phyloP scores from a whole-genome alignment of 73 alveolate species.

The Durusdinium trenchii region DNA sequence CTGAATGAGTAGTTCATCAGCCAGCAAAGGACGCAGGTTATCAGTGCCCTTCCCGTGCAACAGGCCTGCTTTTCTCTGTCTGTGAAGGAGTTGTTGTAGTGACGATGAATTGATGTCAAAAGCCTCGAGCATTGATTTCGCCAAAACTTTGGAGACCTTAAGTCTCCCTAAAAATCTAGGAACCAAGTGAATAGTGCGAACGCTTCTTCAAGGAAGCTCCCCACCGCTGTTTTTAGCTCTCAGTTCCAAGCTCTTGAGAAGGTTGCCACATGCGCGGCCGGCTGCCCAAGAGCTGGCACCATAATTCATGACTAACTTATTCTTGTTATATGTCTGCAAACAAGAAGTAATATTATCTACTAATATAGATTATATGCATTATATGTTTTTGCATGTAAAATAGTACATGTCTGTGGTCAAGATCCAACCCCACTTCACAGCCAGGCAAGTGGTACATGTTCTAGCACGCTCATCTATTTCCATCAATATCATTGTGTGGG shows the following conservation, averaged over 20 bases:
- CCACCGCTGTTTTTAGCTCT: background rate
- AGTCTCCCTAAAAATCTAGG: background rate
- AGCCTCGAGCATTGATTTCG: slow-evolving; percentile 33
- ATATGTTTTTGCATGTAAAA: too few relatives aligned
- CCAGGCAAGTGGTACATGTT: too few relatives aligned
- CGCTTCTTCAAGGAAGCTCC: too few relatives aligned
- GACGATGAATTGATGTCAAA: slow-evolving; percentile 90
- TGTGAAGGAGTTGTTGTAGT: slow-evolving; percentile 93
- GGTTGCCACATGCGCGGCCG: slow-evolving; percentile 93
- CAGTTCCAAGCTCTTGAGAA: slow-evolving; percentile 21
- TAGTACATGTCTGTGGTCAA: too few relatives aligned
- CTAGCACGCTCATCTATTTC: too few relatives aligned
- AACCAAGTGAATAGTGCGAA: too few relatives aligned
- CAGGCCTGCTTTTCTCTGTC: slow-evolving; percentile 79
- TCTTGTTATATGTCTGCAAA: too few relatives aligned
- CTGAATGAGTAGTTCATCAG: background rate
- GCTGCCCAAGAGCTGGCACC: slow-evolving; percentile 70
- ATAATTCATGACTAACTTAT: too few relatives aligned
- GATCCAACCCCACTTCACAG: too few relatives aligned
- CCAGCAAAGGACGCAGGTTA: background rate
- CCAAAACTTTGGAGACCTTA: background rate
- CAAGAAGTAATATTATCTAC: too few relatives aligned
- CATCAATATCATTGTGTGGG: too few relatives aligned
- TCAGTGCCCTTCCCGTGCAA: background rate
- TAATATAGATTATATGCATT: too few relatives aligned